Conservation (phyloP, 371 early-diverging fungal genomes). For the Homolaphlyctis polyrhiza region DNA sequence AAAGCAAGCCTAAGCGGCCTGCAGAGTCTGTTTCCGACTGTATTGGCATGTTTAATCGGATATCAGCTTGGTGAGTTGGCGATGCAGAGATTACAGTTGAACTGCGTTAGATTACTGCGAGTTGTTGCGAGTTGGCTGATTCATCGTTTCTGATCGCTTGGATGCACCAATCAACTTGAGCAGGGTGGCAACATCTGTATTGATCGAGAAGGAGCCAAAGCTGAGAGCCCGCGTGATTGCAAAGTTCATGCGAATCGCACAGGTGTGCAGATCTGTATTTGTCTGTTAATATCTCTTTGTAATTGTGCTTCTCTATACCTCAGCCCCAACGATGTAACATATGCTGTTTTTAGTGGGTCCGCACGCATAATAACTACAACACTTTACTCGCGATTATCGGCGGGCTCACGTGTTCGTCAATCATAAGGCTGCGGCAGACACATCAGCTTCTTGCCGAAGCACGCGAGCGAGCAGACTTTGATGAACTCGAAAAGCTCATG, state of each 20-base stretch:
- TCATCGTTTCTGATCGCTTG: no score
- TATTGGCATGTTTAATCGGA: no score
- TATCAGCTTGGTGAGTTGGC: no score
- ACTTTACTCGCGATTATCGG: constrained; percentile 36
- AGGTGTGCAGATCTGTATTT: no score
- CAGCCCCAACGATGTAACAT: no score
- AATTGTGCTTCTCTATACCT: no score
- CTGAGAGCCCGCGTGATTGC: constrained; percentile 29
- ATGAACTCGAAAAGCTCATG: constrained; percentile 33
- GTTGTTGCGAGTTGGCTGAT: no score
- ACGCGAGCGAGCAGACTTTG: background rate
- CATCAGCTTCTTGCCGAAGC: constrained; percentile 13
- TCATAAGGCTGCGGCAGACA: constrained; percentile 33
- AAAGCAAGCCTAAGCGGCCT: constrained; percentile 19
- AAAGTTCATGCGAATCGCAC: constrained; percentile 41
- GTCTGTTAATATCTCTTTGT: no score
- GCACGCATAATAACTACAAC: constrained; percentile 35
- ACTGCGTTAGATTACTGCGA: no score
- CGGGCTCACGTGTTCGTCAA: constrained; percentile 28
- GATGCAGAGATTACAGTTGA: constrained; percentile 28
- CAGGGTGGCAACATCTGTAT: constrained; percentile 35
- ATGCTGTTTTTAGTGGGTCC: constrained; percentile 24
- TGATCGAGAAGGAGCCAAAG: constrained; percentile 28
- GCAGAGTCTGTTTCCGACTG: no score
- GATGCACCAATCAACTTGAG: no score